These are phyloP conservation scores for Venturia effusa DNA, from an alignment of 2,329 filamentous ascomycete genomes.

Conservation along the genomic window DNA sequence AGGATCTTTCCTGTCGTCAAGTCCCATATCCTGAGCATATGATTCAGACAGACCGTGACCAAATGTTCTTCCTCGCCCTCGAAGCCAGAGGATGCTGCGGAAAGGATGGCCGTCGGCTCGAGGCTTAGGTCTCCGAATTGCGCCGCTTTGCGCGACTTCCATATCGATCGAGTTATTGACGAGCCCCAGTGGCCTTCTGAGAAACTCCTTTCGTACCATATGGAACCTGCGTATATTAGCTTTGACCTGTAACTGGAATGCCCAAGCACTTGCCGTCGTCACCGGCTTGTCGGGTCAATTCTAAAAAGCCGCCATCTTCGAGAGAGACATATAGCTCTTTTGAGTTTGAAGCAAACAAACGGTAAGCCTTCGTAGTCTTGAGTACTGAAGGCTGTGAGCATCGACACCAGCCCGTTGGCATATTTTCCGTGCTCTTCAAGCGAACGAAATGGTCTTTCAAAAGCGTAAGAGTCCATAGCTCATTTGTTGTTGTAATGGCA, in stretches of 20 bases:
- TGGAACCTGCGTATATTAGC: conserved; percentile 13
- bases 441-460: conserved; percentile 73
- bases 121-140: conserved; percentile 56
- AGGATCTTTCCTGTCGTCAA: conserved; percentile 68
- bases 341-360: conserved; percentile 22
- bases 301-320: conserved; percentile 52
- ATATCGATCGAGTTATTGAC: conserved; percentile 51
- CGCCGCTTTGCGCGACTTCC: conserved; percentile 53
- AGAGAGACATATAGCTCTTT: conserved; percentile 68
- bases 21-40: conserved; percentile 84
- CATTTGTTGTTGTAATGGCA: conserved; percentile 65
- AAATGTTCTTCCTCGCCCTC: conserved; percentile 40
- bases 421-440: conserved; percentile 57
- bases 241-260: too few species aligned
- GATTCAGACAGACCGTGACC: conserved; percentile 81
- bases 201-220: conserved; percentile 63
- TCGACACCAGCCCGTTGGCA: conserved; percentile 67
- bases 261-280: conserved; percentile 15
- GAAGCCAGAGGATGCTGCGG: conserved; percentile 15
- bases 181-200: conserved; percentile 63
- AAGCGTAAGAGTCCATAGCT: conserved; percentile 75
- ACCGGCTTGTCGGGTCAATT: conserved; percentile 19
- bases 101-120: conserved; percentile 38
- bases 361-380: conserved; percentile 67
- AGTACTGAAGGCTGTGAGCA: conserved; percentile 63